Evolutionary conservation across 2,329 filamentous ascomycete genomes (phyloP).

Genomic region (Calonectria honghensis): DNA sequence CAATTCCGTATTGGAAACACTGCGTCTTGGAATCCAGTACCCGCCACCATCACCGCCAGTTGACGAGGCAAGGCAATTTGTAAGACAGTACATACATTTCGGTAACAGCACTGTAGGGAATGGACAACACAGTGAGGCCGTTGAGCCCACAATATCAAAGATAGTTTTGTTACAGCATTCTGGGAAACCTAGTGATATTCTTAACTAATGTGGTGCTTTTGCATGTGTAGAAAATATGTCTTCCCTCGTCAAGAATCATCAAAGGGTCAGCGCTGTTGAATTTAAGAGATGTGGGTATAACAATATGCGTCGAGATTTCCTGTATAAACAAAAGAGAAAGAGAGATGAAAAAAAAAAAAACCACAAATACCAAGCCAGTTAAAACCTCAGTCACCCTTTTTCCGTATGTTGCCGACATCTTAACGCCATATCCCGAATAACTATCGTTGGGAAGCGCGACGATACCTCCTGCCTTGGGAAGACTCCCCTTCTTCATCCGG

Average conservation of each 20-base stretch:
- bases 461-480: conserved; percentile 50
- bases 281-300: conserved; percentile 45
- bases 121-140: not conserved
- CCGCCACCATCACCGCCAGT: not conserved
- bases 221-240: conserved; percentile 27
- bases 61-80: not conserved
- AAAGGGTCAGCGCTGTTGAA: not conserved
- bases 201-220: not conserved
- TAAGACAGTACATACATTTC: not conserved
- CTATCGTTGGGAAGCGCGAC: conserved; percentile 48
- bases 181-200: too few relatives aligned
- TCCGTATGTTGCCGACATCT: conserved; percentile 39
- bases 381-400: conserved; percentile 35
- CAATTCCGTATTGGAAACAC: not conserved
- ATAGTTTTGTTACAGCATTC: not conserved
- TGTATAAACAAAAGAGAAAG: conserved; percentile 14
- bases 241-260: conserved; percentile 25
- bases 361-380: not conserved
- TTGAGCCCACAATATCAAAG: not conserved
- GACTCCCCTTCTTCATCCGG: conserved; percentile 57
- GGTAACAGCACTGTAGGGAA: not conserved
- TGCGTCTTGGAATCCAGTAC: not conserved
- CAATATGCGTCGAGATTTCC: conserved; percentile 28
- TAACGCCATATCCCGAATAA: conserved; percentile 43
- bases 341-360: conserved; percentile 10